Conservation (phyloP, 805 yeast genomes). For the Cyberlindnera euphorbiiphila region DNA sequence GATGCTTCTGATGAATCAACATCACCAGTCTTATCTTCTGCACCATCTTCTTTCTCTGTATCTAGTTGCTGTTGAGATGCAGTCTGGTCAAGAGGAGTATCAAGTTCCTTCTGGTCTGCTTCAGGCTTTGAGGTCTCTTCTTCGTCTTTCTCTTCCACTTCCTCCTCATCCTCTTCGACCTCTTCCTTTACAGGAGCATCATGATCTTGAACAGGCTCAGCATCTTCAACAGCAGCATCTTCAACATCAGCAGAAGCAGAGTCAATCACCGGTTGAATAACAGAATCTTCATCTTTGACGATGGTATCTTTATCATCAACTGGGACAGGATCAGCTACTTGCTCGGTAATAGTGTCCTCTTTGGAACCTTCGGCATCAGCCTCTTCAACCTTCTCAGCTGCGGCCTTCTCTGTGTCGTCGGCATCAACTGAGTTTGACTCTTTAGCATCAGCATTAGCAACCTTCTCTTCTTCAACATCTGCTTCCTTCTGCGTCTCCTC, state of each 20-base stretch:
- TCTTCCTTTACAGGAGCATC: too few species aligned
- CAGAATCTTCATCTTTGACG: too few species aligned
- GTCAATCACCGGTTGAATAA: too few species aligned
- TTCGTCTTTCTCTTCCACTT: background rate
- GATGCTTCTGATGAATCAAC: too few species aligned
- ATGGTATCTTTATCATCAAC: too few species aligned
- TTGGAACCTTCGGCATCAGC: background rate
- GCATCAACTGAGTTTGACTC: constrained; percentile 3
- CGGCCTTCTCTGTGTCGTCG: background rate
- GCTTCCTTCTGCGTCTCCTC: background rate
- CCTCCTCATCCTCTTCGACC: constrained; percentile 4
- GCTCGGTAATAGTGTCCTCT: too few species aligned
- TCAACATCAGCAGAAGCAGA: too few species aligned
- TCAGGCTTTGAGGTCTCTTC: constrained; percentile 1
- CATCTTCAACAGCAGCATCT: background rate
- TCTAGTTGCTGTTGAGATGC: too few species aligned
- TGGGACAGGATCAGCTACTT: too few species aligned
- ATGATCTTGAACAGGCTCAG: too few species aligned
- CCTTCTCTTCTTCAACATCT: background rate
- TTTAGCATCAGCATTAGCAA: background rate
- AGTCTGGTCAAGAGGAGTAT: too few species aligned
- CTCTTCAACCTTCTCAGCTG: constrained; percentile 1
- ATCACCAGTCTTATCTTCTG: too few species aligned
- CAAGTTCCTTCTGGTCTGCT: background rate
- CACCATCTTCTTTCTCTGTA: background rate